Conservation (phyloP, 2,329 filamentous ascomycete species). For the Fusarium pininemorale region DNA sequence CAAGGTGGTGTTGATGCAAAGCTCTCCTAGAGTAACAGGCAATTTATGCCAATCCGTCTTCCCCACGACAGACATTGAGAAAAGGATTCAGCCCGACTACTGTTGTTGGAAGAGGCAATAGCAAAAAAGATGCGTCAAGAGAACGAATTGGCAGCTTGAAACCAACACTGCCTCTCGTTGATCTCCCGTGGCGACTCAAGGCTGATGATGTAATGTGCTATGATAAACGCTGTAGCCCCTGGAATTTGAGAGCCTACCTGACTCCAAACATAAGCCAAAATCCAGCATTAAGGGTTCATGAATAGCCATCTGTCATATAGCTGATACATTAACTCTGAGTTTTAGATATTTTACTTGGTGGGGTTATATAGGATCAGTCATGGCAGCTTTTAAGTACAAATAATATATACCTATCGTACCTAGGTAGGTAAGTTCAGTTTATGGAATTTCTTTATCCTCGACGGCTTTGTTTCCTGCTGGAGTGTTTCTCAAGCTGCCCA, state of each 20-base stretch:
- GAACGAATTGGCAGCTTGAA: neutral
- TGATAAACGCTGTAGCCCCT: neutral
- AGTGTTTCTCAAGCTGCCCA: conserved; percentile 12
- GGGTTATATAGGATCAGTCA: neutral
- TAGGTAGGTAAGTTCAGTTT: neutral
- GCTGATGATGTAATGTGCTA: conserved; percentile 19
- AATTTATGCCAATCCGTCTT: conserved; percentile 87
- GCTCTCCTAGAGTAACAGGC: conserved; percentile 81
- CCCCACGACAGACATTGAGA: conserved; percentile 52
- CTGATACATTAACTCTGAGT: neutral
- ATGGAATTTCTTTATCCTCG: neutral
- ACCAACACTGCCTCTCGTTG: neutral
- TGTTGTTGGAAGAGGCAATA: neutral
- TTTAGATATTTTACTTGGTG: neutral
- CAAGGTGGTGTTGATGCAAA: conserved; percentile 93
- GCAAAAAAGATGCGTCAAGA: neutral
- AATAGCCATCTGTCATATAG: neutral
- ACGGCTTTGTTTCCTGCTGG: neutral
- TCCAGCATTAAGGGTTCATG: neutral
- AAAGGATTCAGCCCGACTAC: neutral
- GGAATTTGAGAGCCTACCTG: neutral
- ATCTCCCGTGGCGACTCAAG: conserved; percentile 1
- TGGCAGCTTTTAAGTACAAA: neutral
- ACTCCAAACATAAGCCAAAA: neutral
- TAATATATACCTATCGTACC: neutral